Evolutionary conservation across 2,329 filamentous ascomycete genomes (phyloP).

Genomic region (Neopestalotiopsis sp.): DNA sequence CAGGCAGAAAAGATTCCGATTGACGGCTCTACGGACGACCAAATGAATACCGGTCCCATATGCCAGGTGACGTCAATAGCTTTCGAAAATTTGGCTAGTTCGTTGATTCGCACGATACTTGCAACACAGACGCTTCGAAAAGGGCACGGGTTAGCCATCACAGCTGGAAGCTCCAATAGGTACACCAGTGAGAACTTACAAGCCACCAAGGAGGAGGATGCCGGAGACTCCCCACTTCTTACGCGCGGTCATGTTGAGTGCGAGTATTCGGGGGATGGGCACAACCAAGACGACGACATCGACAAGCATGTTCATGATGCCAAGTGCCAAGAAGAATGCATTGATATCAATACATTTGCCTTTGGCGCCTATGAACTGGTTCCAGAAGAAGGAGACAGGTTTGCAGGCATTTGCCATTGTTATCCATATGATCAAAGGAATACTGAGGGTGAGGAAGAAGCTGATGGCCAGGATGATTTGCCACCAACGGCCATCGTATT

Average conservation of each 20-base stretch:
- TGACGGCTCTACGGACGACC: background rate
- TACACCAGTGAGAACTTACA: background rate
- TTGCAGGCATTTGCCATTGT: background rate
- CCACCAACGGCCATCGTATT: background rate
- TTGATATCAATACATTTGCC: background rate
- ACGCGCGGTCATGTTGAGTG: background rate
- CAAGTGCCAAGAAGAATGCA: constrained; percentile 4
- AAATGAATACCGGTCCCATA: constrained; percentile 9
- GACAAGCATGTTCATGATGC: constrained; percentile 10
- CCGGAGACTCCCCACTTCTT: constrained; percentile 5
- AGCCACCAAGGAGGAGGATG: constrained; percentile 1
- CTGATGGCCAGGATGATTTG: background rate
- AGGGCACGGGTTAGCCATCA: too few species aligned
- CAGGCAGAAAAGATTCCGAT: constrained; percentile 1
- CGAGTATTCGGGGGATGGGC: background rate
- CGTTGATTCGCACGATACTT: constrained; percentile 1
- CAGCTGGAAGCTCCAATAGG: too few species aligned
- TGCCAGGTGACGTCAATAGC: constrained; percentile 5
- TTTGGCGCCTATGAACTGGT: background rate
- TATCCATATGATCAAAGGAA: constrained; percentile 5
- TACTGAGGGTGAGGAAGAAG: background rate
- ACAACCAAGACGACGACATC: constrained; percentile 4
- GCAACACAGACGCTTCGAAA: background rate
- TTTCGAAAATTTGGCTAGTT: background rate
- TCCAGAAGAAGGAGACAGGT: constrained; percentile 3